Evolutionary conservation across 2,329 filamentous ascomycete species (phyloP).

Genomic region (Colletotrichum musae): DNA sequence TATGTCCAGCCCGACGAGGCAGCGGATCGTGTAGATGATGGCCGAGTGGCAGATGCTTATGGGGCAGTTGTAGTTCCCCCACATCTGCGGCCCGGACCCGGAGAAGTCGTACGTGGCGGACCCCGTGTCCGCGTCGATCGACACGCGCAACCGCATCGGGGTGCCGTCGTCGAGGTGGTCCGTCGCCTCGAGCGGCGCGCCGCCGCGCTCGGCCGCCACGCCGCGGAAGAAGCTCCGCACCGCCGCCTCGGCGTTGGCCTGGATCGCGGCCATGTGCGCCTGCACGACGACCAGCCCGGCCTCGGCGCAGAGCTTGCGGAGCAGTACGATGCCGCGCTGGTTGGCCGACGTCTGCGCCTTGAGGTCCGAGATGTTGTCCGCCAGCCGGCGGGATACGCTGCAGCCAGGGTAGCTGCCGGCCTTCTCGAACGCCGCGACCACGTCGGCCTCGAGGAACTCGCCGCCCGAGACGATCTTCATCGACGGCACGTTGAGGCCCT

Average conservation of each 20-base stretch:
- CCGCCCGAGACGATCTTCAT: conserved; percentile 55
- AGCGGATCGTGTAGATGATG: conserved; percentile 56
- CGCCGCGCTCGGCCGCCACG: conserved; percentile 50
- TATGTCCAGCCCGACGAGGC: conserved; percentile 53
- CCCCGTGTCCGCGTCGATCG: conserved; percentile 49
- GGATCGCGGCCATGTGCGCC: conserved; percentile 58
- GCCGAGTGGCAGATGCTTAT: conserved; percentile 55
- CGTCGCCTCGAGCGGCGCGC: conserved; percentile 43
- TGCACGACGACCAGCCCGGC: conserved; percentile 51
- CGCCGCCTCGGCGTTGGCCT: conserved; percentile 56
- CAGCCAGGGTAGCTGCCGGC: conserved; percentile 55
- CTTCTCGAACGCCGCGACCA: conserved; percentile 49
- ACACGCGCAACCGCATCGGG: conserved; percentile 50
- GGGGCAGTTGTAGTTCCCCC: conserved; percentile 55
- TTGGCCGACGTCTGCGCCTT: conserved; percentile 62
- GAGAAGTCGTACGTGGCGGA: conserved; percentile 55
- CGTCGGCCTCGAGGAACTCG: conserved; percentile 52
- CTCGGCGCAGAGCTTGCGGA: conserved; percentile 52
- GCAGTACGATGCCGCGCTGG: conserved; percentile 54
- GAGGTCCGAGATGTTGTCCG: conserved; percentile 60
- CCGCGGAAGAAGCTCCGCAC: conserved; percentile 49
- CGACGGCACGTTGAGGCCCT: conserved; percentile 57
- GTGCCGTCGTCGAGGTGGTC: conserved; percentile 57
- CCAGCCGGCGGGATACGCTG: conserved; percentile 53
- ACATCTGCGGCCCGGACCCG: conserved; percentile 52